Conservation (phyloP, 306 rosid species). For the Carpinus fangiana region DNA sequence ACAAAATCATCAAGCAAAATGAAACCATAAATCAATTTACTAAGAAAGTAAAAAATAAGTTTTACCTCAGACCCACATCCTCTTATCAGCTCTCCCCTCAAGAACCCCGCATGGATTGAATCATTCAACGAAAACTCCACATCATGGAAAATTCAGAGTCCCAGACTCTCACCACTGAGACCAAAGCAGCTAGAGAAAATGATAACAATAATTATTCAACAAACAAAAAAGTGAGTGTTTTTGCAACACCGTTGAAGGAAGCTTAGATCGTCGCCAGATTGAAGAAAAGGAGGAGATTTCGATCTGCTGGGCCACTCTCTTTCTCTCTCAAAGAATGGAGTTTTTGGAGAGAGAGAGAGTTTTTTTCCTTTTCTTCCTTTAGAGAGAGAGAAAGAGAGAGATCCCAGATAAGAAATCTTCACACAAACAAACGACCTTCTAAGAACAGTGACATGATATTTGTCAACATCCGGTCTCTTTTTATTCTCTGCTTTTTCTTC, state of each 20-base stretch:
- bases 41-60: conserved; percentile 32
- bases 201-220: conserved; percentile 32
- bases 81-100: conserved; percentile 34
- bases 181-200: conserved; percentile 37
- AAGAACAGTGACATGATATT: conserved; percentile 98
- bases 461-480: conserved; percentile 99
- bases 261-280: conserved; percentile 74
- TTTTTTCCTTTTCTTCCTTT: conserved; percentile 12
- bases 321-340: conserved; percentile 37
- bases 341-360: conserved; percentile 41
- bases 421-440: conserved; percentile 95
- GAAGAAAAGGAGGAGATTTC: conserved; percentile 74
- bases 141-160: conserved; percentile 37
- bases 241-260: conserved; percentile 64
- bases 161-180: conserved; percentile 31
- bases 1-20: conserved; percentile 31
- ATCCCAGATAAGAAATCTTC: conserved; percentile 99
- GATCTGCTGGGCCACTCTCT: conserved; percentile 94
- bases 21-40: conserved; percentile 31
- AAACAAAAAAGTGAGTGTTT: conserved; percentile 53
- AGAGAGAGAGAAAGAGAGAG: conserved; percentile 64
- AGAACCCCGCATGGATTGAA: conserved; percentile 54
- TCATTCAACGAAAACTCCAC: conserved; percentile 47
- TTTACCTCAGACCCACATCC: conserved; percentile 90
- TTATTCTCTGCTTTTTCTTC: conserved; percentile 93